Base-by-base conservation (phyloP, 2,329 filamentous ascomycete species). In the Diaporthe sp. region DNA sequence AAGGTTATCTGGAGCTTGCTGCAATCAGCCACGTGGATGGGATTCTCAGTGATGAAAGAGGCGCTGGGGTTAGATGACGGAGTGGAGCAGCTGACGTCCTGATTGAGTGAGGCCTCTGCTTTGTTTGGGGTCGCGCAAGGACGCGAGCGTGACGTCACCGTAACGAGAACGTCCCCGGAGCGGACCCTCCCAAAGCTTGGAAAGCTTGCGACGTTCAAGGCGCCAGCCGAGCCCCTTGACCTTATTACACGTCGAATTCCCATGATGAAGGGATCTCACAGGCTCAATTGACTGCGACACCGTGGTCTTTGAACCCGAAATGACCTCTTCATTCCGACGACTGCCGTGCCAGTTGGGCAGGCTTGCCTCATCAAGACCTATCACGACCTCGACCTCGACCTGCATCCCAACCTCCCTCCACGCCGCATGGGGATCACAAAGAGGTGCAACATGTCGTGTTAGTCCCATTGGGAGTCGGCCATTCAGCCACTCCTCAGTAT, bases 281-380 rank as follows among this genome's bases (percentile, higher is more conserved):
- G 65, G 49, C 49, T 9, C 49, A 28, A 20, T 34, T 70, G 49
- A 70, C 49, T 55, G 34, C 65, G n/a, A 55, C 31, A 42, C n/a
- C 31, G 47, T 39, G 63, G 75, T 58, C 61, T 61, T 34, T 42
- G 34, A 65, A 68, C n/a, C 72, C 77, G 73, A 65, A 5, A 79
- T 79, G 78, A 79, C 75, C 76, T 77, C 76, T 73, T 73, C 78
- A 71, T 74, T 79, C 63, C 77, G 75, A 57, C 76, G 76, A 63
- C 67, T 79, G 37, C 78, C 77, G 51, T 72, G 75, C 75, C 78
- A 75, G 53, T 53, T 79, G 73, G 76, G 74, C 73, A 76, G 73
- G 73, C 74, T 79, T 17, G 70, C 75, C 34, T 34, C 55, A 17
- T 58, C 75, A 39, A 42, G 37, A 55, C n/a, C 65, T 17, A 28